phyloP scores from a whole-genome alignment of 305 asterid genomes.

The Solanum chacoense region DNA sequence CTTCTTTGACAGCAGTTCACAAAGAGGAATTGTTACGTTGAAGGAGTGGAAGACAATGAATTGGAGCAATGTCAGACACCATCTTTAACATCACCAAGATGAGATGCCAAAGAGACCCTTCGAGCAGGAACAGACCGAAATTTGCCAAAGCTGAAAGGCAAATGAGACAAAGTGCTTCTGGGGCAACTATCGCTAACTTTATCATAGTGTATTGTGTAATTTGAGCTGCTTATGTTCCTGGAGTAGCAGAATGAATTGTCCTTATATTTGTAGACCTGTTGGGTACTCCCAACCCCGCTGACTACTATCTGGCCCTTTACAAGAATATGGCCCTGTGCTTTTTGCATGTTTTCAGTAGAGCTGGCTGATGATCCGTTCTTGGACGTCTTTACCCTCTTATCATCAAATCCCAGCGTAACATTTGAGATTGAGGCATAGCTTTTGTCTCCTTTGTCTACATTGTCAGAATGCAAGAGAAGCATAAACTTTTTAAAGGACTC shows the following conservation, averaged over 20 bases:
- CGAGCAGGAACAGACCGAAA: background rate
- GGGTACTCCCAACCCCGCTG: conserved; percentile 59
- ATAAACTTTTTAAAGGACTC: conserved; percentile 29
- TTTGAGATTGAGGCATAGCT: conserved; percentile 37
- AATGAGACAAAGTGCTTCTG: background rate
- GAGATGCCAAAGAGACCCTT: conserved; percentile 1
- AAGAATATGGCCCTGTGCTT: conserved; percentile 37
- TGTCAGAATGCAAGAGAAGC: conserved; percentile 22
- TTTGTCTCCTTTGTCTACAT: conserved; percentile 31
- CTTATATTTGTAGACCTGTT: conserved; percentile 33
- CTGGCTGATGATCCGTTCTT: conserved; percentile 15
- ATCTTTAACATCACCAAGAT: background rate
- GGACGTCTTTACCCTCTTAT: conserved; percentile 23
- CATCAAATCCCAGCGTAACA: conserved; percentile 45
- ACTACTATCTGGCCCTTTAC: conserved; percentile 44
- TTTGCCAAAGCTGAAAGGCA: background rate
- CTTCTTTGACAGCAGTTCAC: background rate
- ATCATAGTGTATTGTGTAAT: conserved; percentile 56
- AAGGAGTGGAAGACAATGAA: background rate
- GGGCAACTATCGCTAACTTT: conserved; percentile 31
- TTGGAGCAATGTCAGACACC: background rate
- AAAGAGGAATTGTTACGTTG: background rate
- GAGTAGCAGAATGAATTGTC: conserved; percentile 38
- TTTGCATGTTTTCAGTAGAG: conserved; percentile 42
- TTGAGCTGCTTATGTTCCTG: conserved; percentile 64